Evolutionary conservation across 164 flowering plant genomes (phyloP).

Genomic region (Stephania cephalantha): DNA sequence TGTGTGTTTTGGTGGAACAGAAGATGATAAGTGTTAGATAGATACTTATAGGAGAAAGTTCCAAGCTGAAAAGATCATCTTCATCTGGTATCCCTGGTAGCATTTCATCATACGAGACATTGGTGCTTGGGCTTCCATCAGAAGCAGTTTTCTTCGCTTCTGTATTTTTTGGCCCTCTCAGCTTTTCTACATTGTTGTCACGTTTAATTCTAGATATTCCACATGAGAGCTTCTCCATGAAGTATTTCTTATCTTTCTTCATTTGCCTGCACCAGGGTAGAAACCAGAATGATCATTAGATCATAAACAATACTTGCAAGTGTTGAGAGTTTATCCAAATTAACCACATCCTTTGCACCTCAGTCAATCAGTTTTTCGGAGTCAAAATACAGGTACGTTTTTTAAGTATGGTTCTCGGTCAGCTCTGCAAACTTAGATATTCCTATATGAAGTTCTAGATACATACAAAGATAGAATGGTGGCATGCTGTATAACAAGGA

Average conservation of each 20-base stretch:
- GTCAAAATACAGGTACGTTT: neutral
- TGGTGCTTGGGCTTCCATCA: slow-evolving; percentile 13
- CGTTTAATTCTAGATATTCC: slow-evolving; percentile 49
- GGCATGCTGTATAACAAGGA: neutral
- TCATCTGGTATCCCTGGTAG: slow-evolving; percentile 37
- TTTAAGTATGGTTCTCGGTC: neutral
- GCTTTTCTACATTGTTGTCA: slow-evolving; percentile 33
- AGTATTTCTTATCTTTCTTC: slow-evolving; percentile 51
- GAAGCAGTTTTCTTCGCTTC: slow-evolving; percentile 4
- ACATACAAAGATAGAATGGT: neutral
- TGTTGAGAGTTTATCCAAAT: neutral
- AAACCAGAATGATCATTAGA: neutral
- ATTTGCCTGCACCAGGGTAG: slow-evolving; percentile 38
- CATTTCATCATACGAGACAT: slow-evolving; percentile 49
- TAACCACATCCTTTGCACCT: no score
- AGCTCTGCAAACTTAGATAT: neutral
- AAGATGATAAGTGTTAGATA: neutral
- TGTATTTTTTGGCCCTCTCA: slow-evolving; percentile 31
- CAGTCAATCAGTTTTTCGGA: neutral
- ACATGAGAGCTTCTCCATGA: slow-evolving; percentile 47
- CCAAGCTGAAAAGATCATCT: slow-evolving; percentile 31
- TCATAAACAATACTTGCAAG: neutral
- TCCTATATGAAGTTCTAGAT: neutral
- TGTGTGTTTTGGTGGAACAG: neutral
- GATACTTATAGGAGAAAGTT: slow-evolving; percentile 25